Conservation (phyloP, 495 filamentous ascomycete genomes). For the Trichoderma gamsii region DNA sequence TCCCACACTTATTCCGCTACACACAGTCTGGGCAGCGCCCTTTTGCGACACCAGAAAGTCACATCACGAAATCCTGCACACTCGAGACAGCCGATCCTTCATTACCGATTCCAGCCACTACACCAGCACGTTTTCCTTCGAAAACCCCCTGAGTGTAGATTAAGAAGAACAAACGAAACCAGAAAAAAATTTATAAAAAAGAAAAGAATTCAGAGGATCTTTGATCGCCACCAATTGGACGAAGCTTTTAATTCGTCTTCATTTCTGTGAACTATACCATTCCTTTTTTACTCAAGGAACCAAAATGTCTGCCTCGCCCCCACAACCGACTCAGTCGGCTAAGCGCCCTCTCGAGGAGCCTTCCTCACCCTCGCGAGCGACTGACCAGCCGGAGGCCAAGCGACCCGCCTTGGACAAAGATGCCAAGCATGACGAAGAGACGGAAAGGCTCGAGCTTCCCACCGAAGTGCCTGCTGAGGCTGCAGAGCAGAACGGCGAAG, state of each 20-base stretch:
- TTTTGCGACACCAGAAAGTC: slow-evolving; percentile 7
- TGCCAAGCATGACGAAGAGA: slow-evolving; percentile 48
- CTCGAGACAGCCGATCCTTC: slow-evolving; percentile 14
- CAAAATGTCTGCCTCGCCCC: slow-evolving; percentile 50
- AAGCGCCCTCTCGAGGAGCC: slow-evolving; percentile 97
- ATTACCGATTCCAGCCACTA: slow-evolving; percentile 34
- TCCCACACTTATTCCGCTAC: slow-evolving; percentile 10
- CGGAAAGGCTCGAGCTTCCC: slow-evolving; percentile 33
- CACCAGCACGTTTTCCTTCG: slow-evolving; percentile 92
- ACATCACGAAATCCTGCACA: slow-evolving; percentile 12
- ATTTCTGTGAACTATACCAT: slow-evolving; percentile 27
- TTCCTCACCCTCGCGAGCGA: slow-evolving; percentile 84
- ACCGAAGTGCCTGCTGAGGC: slow-evolving; percentile 28
- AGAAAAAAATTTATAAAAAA: slow-evolving; percentile 46
- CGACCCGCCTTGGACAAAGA: slow-evolving; percentile 92
- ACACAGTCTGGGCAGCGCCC: slow-evolving; percentile 12
- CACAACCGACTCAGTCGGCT: slow-evolving; percentile 49
- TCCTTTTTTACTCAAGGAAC: slow-evolving; percentile 18
- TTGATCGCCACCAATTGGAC: background rate
- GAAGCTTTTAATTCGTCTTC: background rate
- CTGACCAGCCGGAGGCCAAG: slow-evolving; percentile 94
- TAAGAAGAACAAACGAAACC: slow-evolving; percentile 27
- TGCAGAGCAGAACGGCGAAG: slow-evolving; percentile 31
- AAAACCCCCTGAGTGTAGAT: slow-evolving; percentile 80
- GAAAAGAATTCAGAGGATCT: slow-evolving; percentile 21